These are phyloP conservation scores for Xerocomus spinulosus DNA, from an alignment of 768 basidiomycete species.

Conservation along the genomic window DNA sequence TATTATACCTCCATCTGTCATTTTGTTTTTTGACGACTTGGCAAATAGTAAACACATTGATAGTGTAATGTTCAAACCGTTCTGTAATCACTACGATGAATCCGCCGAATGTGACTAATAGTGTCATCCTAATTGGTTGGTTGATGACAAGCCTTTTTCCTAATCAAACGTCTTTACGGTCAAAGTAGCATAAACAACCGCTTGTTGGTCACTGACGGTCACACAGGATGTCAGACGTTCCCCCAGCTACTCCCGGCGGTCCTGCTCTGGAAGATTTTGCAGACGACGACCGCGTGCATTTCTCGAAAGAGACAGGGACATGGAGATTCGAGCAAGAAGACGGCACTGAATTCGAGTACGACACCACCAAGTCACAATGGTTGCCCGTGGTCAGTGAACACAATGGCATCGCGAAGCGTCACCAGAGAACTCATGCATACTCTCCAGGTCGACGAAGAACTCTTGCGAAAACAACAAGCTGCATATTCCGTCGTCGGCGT, in stretches of 20 bases:
- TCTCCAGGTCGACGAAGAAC: conserved; percentile 77
- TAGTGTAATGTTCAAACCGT: no score
- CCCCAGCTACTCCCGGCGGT: conserved; percentile 47
- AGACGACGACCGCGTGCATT: conserved; percentile 77
- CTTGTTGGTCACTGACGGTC: conserved; percentile 3
- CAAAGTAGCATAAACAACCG: conserved; percentile 41
- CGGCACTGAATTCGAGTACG: conserved; percentile 89
- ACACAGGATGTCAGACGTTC: conserved; percentile 26
- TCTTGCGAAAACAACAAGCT: conserved; percentile 86
- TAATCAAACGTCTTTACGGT: conserved; percentile 3
- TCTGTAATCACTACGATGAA: no score
- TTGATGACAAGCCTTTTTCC: no score
- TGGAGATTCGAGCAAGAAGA: conserved; percentile 92
- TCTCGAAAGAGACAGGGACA: conserved; percentile 65
- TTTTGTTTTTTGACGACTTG: no score
- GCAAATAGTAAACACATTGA: no score
- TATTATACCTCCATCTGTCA: no score
- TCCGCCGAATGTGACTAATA: no score
- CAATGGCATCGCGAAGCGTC: neutral
- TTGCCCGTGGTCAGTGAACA: conserved; percentile 65
- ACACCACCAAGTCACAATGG: conserved; percentile 72
- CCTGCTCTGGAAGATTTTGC: conserved; percentile 62
- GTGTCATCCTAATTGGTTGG: no score
- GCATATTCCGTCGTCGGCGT: conserved; percentile 92
- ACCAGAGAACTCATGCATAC: conserved; percentile 1